A percentile compares a stretch with the other conserved stretches of the same genome.
phyloP scores from a whole-genome alignment of 768 basidiomycete species.

The Amylocystis lapponica region DNA sequence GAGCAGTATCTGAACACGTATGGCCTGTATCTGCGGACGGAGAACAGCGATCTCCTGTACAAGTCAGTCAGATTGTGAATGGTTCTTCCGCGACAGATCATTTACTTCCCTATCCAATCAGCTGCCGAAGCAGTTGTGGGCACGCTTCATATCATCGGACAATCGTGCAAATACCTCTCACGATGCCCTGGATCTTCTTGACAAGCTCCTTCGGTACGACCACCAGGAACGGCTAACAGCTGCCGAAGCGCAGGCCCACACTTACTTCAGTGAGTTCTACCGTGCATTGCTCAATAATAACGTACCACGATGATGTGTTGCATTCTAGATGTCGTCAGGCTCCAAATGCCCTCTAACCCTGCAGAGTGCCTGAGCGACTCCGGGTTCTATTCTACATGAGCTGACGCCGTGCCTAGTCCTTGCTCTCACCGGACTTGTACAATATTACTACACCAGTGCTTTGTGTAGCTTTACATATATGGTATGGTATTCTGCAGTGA shows the following conservation, averaged over 20 bases:
- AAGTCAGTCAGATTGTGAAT: constrained; percentile 46
- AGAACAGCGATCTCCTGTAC: constrained; percentile 89
- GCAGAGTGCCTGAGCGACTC: constrained; percentile 27
- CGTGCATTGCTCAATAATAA: not conserved
- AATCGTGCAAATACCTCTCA: constrained; percentile 92
- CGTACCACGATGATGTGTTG: not conserved
- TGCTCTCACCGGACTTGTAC: not conserved
- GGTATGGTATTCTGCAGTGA: too few relatives aligned
- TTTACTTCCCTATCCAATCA: too few relatives aligned
- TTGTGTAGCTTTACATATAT: too few relatives aligned
- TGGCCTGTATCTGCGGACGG: constrained; percentile 86
- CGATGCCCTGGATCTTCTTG: constrained; percentile 92
- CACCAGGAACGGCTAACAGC: constrained; percentile 95
- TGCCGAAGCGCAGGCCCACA: constrained; percentile 83
- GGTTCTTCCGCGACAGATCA: not conserved
- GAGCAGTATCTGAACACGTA: constrained; percentile 91
- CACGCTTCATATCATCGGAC: constrained; percentile 86
- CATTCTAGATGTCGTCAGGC: constrained; percentile 20
- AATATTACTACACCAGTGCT: not conserved
- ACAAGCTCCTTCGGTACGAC: constrained; percentile 92
- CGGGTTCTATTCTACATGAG: constrained; percentile 25
- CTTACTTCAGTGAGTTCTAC: constrained; percentile 69
- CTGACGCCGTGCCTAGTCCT: not conserved
- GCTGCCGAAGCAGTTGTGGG: constrained; percentile 94
- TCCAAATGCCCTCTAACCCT: constrained; percentile 22